These are phyloP conservation scores for Solioccasus polychromus DNA, from an alignment of 768 basidiomycete species.

Conservation along the genomic window DNA sequence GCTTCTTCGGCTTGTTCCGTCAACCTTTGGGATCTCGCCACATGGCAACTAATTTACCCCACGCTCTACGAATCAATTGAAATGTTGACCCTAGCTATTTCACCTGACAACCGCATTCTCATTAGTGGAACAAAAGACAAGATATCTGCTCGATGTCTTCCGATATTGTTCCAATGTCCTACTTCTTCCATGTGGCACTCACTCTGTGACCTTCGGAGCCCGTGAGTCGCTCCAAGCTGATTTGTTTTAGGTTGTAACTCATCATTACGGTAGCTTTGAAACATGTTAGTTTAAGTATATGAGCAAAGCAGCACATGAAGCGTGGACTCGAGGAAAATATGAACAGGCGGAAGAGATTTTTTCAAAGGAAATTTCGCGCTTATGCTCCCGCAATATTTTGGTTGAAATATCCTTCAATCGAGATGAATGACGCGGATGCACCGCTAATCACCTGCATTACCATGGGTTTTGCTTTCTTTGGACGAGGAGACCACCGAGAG, in stretches of 20 bases:
- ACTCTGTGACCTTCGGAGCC: not conserved
- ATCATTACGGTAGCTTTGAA: not conserved
- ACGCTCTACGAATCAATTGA: not conserved
- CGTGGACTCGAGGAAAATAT: constrained; percentile 4
- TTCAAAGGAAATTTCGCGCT: constrained; percentile 1
- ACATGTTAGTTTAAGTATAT: constrained; percentile 6
- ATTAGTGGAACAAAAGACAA: not conserved
- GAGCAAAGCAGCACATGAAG: not conserved
- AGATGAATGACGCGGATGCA: not conserved
- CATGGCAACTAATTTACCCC: not conserved
- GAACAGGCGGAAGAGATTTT: not conserved
- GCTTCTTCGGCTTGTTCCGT: constrained; percentile 1
- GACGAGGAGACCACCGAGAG: not conserved
- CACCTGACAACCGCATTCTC: constrained; percentile 3
- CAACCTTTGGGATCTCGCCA: constrained; percentile 6
- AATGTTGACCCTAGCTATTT: constrained; percentile 1
- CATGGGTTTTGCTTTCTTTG: not conserved
- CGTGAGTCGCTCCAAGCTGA: not conserved
- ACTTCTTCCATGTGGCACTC: constrained; percentile 2
- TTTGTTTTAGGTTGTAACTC: not conserved
- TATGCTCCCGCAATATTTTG: too few relatives aligned
- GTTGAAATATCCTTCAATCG: too few relatives aligned
- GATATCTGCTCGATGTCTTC: not conserved
- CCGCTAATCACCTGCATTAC: not conserved
- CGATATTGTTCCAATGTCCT: not conserved